Percentiles rank a stretch among this genome's conserved stretches.
These are phyloP conservation scores for Betula pendula DNA, from an alignment of 306 rosid species.

Conservation along the genomic window DNA sequence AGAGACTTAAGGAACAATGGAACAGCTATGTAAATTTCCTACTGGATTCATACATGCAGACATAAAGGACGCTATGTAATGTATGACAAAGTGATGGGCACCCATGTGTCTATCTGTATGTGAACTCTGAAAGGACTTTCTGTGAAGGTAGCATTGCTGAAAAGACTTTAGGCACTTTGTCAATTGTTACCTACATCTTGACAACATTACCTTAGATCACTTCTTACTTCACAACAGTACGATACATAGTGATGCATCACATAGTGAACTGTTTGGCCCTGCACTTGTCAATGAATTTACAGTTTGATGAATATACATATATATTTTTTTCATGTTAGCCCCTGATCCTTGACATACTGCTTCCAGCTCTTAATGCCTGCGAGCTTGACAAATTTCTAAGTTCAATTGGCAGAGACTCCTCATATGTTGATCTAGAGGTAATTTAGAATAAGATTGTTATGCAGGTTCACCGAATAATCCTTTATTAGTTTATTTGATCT, in stretches of 20 bases:
- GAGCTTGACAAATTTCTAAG: slow-evolving; percentile 80
- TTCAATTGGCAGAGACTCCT: slow-evolving; percentile 71
- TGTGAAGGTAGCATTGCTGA: slow-evolving; percentile 8
- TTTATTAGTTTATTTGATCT: slow-evolving; percentile 16
- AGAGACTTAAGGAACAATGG: background rate
- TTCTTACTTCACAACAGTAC: background rate
- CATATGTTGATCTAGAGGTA: slow-evolving; percentile 96
- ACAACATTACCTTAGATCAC: background rate
- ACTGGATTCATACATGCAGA: background rate
- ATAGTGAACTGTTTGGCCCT: background rate
- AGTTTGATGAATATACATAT: background rate
- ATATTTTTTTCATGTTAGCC: background rate
- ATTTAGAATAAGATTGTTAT: slow-evolving; percentile 16
- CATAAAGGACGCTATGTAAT: background rate
- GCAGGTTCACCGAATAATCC: background rate
- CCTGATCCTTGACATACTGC: slow-evolving; percentile 12
- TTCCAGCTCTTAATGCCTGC: slow-evolving; percentile 61
- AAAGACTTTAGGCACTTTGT: background rate
- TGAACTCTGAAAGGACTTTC: background rate
- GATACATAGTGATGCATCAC: background rate
- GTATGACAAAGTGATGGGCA: background rate
- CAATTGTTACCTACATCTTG: background rate
- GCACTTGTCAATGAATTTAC: background rate
- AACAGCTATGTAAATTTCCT: background rate
- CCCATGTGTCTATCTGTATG: background rate